Percentiles rank a stretch among this genome's conserved stretches.
Evolutionary conservation across 2,329 filamentous ascomycete genomes (phyloP).

Genomic region (Fusarium protoensiforme): DNA sequence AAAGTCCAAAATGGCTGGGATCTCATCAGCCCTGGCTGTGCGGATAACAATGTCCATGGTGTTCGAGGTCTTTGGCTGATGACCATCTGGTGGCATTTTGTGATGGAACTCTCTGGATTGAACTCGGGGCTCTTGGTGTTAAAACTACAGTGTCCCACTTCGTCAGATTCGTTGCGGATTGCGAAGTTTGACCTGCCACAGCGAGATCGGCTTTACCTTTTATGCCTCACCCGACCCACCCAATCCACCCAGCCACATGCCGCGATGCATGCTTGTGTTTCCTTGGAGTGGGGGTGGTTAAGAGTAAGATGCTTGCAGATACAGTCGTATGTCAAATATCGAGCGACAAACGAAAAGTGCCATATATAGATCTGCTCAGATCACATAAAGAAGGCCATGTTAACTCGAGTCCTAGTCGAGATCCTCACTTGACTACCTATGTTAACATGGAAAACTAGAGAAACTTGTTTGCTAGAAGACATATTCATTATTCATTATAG

Average conservation of each 20-base stretch:
- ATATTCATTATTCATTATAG: neutral
- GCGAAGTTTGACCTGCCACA: neutral
- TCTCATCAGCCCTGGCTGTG: constrained; percentile 28
- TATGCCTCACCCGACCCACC: neutral
- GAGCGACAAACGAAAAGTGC: neutral
- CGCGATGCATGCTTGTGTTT: neutral
- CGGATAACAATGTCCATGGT: constrained; percentile 28
- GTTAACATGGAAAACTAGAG: neutral
- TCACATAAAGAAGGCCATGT: neutral
- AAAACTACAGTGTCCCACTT: neutral
- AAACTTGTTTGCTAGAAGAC: neutral
- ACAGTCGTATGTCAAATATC: neutral
- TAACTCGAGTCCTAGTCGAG: neutral
- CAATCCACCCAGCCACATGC: neutral
- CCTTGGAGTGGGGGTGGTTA: neutral
- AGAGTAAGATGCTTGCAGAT: neutral
- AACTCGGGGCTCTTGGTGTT: neutral
- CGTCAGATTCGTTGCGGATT: neutral
- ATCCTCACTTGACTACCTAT: neutral
- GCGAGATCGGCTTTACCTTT: constrained; percentile 1
- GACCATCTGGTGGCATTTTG: neutral
- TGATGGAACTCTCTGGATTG: neutral
- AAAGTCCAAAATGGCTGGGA: constrained; percentile 37
- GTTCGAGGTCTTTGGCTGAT: neutral
- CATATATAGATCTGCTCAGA: neutral